These are phyloP conservation scores for Protomyces pachydermus DNA, from an alignment of 1,139 yeast species.

Conservation along the genomic window DNA sequence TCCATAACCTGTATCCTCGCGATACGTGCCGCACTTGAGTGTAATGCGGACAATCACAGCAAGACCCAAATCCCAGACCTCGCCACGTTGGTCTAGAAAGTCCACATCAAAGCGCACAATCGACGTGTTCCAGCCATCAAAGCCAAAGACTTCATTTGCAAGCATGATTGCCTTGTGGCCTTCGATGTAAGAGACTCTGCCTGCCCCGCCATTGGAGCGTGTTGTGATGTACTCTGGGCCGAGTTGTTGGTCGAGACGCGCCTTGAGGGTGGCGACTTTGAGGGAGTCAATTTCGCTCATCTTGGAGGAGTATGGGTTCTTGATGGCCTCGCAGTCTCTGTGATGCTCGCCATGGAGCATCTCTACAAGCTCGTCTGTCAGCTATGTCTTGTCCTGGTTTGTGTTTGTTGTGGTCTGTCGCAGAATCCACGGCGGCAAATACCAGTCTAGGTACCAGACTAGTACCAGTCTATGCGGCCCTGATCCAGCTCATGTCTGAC, in stretches of 20 bases:
- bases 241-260: conserved; percentile 40
- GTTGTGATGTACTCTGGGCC: conserved; percentile 90
- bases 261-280: conserved; percentile 34
- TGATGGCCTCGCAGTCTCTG: conserved; percentile 2
- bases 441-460: neutral
- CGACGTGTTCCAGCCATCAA: conserved; percentile 59
- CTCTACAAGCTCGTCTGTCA: neutral
- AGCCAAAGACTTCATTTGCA: conserved; percentile 64
- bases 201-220: conserved; percentile 58
- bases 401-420: neutral
- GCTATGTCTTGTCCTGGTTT: neutral
- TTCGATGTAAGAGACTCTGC: conserved; percentile 43
- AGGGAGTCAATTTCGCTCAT: conserved; percentile 31
- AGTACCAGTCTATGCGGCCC: too few species aligned
- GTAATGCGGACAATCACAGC: conserved; percentile 68
- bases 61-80: conserved; percentile 47
- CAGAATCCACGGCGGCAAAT: neutral
- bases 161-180: conserved; percentile 47
- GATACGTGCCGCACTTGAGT: conserved; percentile 57
- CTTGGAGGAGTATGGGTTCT: conserved; percentile 12
- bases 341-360: conserved; percentile 20
- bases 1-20: conserved; percentile 77
- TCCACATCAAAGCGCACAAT: conserved; percentile 42
- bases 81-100: conserved; percentile 36
- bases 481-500: neutral